phyloP scores from a whole-genome alignment of 2,329 filamentous ascomycete genomes.

The Cladobotryum mycophilum region DNA sequence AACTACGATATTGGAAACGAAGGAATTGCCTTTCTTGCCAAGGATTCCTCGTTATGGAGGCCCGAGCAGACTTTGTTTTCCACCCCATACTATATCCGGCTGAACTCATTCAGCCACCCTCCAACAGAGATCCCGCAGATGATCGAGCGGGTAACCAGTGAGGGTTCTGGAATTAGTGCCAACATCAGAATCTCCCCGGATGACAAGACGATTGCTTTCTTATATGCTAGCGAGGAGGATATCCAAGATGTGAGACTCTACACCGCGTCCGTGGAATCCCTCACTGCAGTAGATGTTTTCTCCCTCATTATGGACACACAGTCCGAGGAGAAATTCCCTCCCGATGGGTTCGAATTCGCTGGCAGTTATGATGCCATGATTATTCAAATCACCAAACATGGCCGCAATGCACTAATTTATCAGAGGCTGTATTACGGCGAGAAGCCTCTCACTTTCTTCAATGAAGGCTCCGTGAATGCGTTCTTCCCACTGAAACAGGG shows the following conservation, averaged over 20 bases:
- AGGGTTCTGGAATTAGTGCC: constrained; percentile 7
- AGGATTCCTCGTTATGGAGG: constrained; percentile 12
- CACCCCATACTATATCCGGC: constrained; percentile 26
- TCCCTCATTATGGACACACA: constrained; percentile 2
- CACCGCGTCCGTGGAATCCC: constrained; percentile 18
- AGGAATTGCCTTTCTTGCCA: constrained; percentile 30
- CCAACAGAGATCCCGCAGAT: constrained; percentile 16
- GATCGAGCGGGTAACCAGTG: constrained; percentile 17
- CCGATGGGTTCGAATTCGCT: constrained; percentile 29
- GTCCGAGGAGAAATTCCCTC: constrained; percentile 18
- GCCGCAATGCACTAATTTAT: constrained; percentile 26
- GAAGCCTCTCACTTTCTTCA: constrained; percentile 19
- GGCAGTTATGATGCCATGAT: constrained; percentile 28
- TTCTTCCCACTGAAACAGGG: constrained; percentile 23
- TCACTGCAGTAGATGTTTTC: constrained; percentile 11
- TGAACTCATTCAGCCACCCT: constrained; percentile 26
- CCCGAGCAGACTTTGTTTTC: constrained; percentile 12
- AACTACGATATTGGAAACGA: constrained; percentile 28
- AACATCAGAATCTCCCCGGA: constrained; percentile 33
- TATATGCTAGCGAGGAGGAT: constrained; percentile 21
- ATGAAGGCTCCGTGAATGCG: constrained; percentile 21
- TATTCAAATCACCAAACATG: constrained; percentile 27
- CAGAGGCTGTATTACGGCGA: constrained; percentile 26
- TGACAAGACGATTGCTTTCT: constrained; percentile 29
- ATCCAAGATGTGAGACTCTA: constrained; percentile 24